These are phyloP conservation scores for Eragrostis curvula DNA, from an alignment of 176 grass and related monocot genomes.

Conservation along the genomic window DNA sequence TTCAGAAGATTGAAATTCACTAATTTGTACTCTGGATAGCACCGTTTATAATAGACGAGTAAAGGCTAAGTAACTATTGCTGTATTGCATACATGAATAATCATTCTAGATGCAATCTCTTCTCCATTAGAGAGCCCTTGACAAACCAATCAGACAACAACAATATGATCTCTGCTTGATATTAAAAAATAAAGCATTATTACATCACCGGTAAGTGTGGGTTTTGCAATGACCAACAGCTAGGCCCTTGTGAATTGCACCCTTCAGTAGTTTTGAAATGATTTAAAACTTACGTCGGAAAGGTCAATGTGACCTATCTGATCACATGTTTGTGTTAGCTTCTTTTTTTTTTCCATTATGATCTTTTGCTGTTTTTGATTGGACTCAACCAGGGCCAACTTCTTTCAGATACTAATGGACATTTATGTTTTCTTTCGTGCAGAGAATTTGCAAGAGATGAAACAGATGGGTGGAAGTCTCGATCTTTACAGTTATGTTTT, in stretches of 20 bases:
- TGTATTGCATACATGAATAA: not conserved
- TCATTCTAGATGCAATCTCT: not conserved
- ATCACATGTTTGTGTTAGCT: not conserved
- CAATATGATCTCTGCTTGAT: too few species aligned
- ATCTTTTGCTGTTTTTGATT: not conserved
- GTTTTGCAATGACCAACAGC: not conserved
- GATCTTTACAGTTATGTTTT: not conserved
- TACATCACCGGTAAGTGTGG: not conserved
- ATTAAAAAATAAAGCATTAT: too few species aligned
- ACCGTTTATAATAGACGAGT: not conserved
- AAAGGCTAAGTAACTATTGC: not conserved
- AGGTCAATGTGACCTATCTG: not conserved
- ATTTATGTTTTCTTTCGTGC: not conserved
- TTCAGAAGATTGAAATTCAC: not conserved
- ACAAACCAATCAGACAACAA: too few species aligned
- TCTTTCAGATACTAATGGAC: not conserved
- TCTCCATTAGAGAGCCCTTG: not conserved
- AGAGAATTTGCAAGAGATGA: not conserved
- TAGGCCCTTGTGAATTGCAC: not conserved
- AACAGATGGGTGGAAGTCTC: not conserved
- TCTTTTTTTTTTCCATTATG: not conserved
- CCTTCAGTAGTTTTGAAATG: too few species aligned
- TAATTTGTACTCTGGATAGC: not conserved
- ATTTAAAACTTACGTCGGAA: not conserved
- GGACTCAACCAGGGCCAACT: not conserved